phyloP scores from a whole-genome alignment of 805 yeast species.

The Ogataea saltuana region DNA sequence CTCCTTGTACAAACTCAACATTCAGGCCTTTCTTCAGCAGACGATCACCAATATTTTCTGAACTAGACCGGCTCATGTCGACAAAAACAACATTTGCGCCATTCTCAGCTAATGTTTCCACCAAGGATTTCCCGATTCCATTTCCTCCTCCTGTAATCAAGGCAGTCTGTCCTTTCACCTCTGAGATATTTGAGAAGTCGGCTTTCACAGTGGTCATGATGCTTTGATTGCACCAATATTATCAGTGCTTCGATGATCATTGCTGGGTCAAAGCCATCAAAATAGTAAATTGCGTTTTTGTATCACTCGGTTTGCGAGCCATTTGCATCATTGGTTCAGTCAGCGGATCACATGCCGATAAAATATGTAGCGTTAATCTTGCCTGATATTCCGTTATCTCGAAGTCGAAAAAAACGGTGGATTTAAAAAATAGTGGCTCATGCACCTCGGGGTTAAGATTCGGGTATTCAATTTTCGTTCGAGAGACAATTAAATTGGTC shows the following conservation, averaged over 20 bases:
- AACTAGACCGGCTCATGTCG: not conserved
- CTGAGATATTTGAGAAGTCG: not conserved
- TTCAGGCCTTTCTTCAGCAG: not conserved
- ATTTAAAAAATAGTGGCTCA: conserved; percentile 1
- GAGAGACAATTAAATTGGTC: too few relatives aligned
- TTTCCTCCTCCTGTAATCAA: conserved; percentile 1
- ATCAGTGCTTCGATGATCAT: too few relatives aligned
- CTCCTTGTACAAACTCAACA: not conserved
- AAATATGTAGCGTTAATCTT: too few relatives aligned
- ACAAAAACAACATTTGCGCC: conserved; percentile 1
- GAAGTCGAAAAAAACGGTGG: not conserved
- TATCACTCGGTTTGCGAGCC: too few relatives aligned
- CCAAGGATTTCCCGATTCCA: not conserved
- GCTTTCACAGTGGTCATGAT: not conserved
- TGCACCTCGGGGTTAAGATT: too few relatives aligned
- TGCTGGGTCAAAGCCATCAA: too few relatives aligned
- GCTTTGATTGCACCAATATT: too few relatives aligned
- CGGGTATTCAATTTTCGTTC: too few relatives aligned
- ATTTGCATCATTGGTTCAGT: too few relatives aligned
- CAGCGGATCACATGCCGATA: too few relatives aligned
- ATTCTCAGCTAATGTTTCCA: not conserved
- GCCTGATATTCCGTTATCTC: too few relatives aligned
- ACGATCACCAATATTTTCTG: not conserved
- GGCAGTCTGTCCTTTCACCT: not conserved
- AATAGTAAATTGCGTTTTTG: too few relatives aligned